Evolutionary conservation across 805 yeast species (phyloP), one percentile per base, ranked within the genome.

Genomic region (Vanderwaltozyma tropicalis): DNA sequence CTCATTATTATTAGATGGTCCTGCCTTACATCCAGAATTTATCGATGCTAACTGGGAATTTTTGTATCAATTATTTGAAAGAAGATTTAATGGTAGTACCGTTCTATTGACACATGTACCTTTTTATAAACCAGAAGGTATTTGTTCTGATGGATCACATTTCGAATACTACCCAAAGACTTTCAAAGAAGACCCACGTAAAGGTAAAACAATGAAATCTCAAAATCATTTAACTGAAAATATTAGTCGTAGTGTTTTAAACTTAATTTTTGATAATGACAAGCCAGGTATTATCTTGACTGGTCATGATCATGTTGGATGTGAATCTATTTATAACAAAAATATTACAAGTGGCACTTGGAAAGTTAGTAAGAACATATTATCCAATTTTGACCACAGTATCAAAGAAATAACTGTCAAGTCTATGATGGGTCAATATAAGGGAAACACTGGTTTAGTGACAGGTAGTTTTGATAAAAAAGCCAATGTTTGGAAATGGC

Each of bases 221-320:
- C 96, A 89, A 50, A 92, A 92, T 59, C 96, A 86, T 61, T 63
- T 92, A 30, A 71, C 81, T 24, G 62, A 68, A 44, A 80, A 78
- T 5, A 70, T 80, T 0, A 63, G 89, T 3, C 80, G 79, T 52
- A 66, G 69, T 43, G 78, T 89, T 2, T 59, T 92, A 46, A 70
- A 81, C 47, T 68, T 78, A n/a, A 69, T 84, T 13, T 89, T 89
- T 55, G 74, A 74, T 27, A 72, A 72, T 48, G 61, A 66, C 6
- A 72, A 74, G 44, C 76, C 80, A 16, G 97, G 97, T 16, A 67
- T 89, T 9, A 76, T 92, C 4, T 62, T 89, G 28, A 84, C 95
- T 0, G 98, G 98, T 1, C 98, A 92, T 61, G 98, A 92, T 55
- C 98, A 92, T 53, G 92, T 80, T 47, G 98, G 98, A 1, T 92